A percentile compares a stretch with the other conserved stretches of the same genome.
Conservation (phyloP, 495 filamentous ascomycete genomes). For the Aspergillus incahuasiensis region DNA sequence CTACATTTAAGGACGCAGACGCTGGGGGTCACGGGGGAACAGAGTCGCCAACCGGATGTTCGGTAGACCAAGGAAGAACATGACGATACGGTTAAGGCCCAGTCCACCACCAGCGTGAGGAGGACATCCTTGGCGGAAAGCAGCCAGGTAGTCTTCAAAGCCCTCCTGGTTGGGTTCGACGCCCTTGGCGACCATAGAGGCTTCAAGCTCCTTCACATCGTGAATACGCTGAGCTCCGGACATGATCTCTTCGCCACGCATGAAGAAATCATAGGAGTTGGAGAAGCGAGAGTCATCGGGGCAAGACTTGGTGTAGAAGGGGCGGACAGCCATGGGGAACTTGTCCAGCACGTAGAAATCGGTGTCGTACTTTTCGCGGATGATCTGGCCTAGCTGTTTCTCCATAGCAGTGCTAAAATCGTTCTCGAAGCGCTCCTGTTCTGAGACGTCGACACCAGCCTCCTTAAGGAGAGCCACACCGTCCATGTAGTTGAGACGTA, state of each 20-base stretch:
- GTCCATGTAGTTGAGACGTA: conserved; percentile 80
- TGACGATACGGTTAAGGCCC: conserved; percentile 83
- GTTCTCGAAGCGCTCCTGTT: conserved; percentile 74
- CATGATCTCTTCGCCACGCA: conserved; percentile 88
- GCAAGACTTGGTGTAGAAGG: conserved; percentile 87
- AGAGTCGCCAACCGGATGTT: conserved; percentile 73
- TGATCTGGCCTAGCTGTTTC: conserved; percentile 81
- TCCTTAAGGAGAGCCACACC: conserved; percentile 76
- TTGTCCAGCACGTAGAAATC: conserved; percentile 93
- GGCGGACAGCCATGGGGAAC: conserved; percentile 78
- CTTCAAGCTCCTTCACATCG: conserved; percentile 62
- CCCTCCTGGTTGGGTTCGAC: conserved; percentile 68
- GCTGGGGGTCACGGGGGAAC: conserved; percentile 83
- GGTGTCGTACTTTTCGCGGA: conserved; percentile 76
- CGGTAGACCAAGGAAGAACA: conserved; percentile 79
- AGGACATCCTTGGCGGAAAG: conserved; percentile 73
- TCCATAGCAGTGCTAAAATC: conserved; percentile 70
- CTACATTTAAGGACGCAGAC: conserved; percentile 57
- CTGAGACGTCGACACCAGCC: conserved; percentile 67
- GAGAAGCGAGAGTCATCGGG: conserved; percentile 61
- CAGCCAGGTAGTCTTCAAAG: conserved; percentile 78
- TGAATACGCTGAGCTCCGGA: conserved; percentile 85
- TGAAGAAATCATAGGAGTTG: conserved; percentile 91
- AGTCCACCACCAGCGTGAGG: conserved; percentile 85
- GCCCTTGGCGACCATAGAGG: conserved; percentile 65